phyloP scores from a whole-genome alignment of 2,329 filamentous ascomycete genomes.

The Fusarium continuum region DNA sequence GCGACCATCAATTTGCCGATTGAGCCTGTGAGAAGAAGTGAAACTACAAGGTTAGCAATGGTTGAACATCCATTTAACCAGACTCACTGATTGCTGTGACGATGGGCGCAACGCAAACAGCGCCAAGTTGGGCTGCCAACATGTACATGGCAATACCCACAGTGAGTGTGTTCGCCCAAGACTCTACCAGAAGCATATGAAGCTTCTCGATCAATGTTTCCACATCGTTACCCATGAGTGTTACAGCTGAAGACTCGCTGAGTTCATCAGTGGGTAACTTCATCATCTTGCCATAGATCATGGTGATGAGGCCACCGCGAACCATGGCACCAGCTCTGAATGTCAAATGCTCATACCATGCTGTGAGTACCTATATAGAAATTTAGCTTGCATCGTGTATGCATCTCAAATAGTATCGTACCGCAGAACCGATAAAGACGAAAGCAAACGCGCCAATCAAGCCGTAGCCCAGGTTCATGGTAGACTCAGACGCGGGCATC shows the following conservation, averaged over 20 bases:
- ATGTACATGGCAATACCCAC: slow-evolving; percentile 47
- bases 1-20: slow-evolving; percentile 42
- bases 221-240: slow-evolving; percentile 48
- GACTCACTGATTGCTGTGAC: slow-evolving; percentile 46
- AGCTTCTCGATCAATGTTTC: slow-evolving; percentile 44
- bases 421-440: slow-evolving; percentile 47
- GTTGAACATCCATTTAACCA: accelerated
- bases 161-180: slow-evolving; percentile 46
- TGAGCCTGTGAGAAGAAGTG: slow-evolving; percentile 29
- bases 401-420: neutral
- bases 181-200: slow-evolving; percentile 44
- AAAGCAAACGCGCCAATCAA: slow-evolving; percentile 47
- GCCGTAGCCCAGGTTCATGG: slow-evolving; percentile 45
- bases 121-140: slow-evolving; percentile 45
- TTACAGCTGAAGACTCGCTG: slow-evolving; percentile 43
- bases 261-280: slow-evolving; percentile 41
- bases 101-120: slow-evolving; percentile 47
- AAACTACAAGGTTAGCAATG: slow-evolving; percentile 26
- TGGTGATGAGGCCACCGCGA: slow-evolving; percentile 44
- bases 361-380: slow-evolving; percentile 29
- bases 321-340: slow-evolving; percentile 46
- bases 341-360: slow-evolving; percentile 48
- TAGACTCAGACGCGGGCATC: slow-evolving; percentile 37
- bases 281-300: slow-evolving; percentile 46
- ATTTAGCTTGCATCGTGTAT: neutral